Evolutionary conservation across 352 stramenopile genomes (phyloP).

Genomic region (Globisporangium middletonii): DNA sequence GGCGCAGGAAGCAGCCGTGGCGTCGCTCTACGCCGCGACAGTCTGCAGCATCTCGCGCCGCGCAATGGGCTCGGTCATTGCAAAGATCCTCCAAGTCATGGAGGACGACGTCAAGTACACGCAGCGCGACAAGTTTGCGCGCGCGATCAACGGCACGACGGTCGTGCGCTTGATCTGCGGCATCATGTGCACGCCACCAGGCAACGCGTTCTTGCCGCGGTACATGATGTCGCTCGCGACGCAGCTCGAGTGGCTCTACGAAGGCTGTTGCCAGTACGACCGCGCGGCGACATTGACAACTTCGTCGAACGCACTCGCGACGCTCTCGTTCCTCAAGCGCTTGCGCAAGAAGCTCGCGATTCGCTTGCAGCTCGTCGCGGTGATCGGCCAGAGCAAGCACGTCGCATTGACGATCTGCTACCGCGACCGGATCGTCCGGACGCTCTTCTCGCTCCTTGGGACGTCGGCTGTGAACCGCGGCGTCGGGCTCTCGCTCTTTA

Average conservation of each 20-base stretch:
- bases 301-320: not conserved
- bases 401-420: conserved; percentile 77
- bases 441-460: conserved; percentile 68
- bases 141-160: conserved; percentile 63
- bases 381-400: conserved; percentile 71
- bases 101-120: conserved; percentile 77
- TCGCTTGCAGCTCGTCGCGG: conserved; percentile 67
- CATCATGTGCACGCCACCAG: conserved; percentile 68
- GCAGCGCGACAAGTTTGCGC: conserved; percentile 44
- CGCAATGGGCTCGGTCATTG: conserved; percentile 77
- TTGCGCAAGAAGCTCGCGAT: conserved; percentile 72
- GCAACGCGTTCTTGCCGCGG: conserved; percentile 67
- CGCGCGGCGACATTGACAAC: conserved; percentile 5
- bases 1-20: conserved; percentile 56
- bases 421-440: conserved; percentile 79
- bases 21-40: conserved; percentile 75
- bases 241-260: conserved; percentile 70
- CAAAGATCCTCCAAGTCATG: conserved; percentile 73
- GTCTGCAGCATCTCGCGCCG: conserved; percentile 76
- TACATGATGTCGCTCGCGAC: conserved; percentile 85
- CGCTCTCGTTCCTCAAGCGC: conserved; percentile 35
- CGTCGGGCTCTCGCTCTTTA: conserved; percentile 71
- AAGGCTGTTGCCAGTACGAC: conserved; percentile 52
- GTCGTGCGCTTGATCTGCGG: conserved; percentile 64
- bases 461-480: conserved; percentile 57